Evolutionary conservation across 2,329 filamentous ascomycete genomes (phyloP).

Genomic region (Beauveria sp.): DNA sequence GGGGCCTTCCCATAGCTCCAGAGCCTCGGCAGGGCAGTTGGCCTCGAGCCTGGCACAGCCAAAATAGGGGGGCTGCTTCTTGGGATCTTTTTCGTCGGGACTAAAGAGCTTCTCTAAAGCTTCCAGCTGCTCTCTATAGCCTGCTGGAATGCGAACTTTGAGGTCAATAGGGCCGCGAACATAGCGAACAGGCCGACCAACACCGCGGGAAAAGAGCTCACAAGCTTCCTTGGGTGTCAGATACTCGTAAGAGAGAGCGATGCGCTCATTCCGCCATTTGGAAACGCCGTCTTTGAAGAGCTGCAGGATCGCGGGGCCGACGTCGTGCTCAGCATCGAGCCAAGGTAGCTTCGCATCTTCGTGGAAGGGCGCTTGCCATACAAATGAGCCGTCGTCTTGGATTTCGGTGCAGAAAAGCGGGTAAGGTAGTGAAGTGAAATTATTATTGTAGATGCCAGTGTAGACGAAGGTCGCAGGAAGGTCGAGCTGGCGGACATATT

Average conservation of each 20-base stretch:
- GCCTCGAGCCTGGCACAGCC: slow-evolving; percentile 48
- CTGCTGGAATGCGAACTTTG: slow-evolving; percentile 75
- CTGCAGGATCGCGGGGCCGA: slow-evolving; percentile 84
- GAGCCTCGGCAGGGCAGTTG: slow-evolving; percentile 64
- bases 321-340: slow-evolving; percentile 93
- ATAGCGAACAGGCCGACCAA: slow-evolving; percentile 73
- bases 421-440: slow-evolving; percentile 88
- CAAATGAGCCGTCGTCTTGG: slow-evolving; percentile 74
- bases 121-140: slow-evolving; percentile 83
- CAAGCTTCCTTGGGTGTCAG: slow-evolving; percentile 79
- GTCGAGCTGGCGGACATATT: slow-evolving; percentile 76
- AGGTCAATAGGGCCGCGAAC: slow-evolving; percentile 71
- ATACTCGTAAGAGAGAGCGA: slow-evolving; percentile 85
- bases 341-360: slow-evolving; percentile 83
- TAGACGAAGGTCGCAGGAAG: slow-evolving; percentile 90
- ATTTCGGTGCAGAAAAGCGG: slow-evolving; percentile 94
- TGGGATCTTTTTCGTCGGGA: slow-evolving; percentile 40
- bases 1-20: slow-evolving; percentile 85
- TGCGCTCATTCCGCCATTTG: slow-evolving; percentile 72
- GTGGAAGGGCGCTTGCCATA: slow-evolving; percentile 92
- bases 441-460: slow-evolving; percentile 97
- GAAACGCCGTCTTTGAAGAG: slow-evolving; percentile 87
- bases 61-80: slow-evolving; percentile 57
- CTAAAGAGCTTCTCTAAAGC: slow-evolving; percentile 54
- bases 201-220: slow-evolving; percentile 66